Evolutionary conservation across 805 yeast species (phyloP).

Genomic region (Ogataea neopini): DNA sequence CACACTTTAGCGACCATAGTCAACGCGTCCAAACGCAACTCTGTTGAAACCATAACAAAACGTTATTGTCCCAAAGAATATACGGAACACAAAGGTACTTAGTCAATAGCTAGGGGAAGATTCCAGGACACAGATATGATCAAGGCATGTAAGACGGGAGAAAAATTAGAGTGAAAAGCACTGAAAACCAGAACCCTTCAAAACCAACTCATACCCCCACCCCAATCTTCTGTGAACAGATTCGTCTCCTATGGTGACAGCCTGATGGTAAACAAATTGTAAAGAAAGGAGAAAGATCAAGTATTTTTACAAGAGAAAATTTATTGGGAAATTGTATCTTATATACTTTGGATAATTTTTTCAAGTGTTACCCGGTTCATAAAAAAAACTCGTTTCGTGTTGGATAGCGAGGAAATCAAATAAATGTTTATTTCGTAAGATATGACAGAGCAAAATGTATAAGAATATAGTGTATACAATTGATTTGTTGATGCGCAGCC

Average conservation of each 20-base stretch:
- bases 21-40: not conserved
- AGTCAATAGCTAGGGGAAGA: not conserved
- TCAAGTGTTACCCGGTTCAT: slow-evolving; percentile 9
- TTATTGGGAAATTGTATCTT: not conserved
- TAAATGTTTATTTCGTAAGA: slow-evolving; percentile 15
- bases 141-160: slow-evolving; percentile 7
- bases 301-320: not conserved
- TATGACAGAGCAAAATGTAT: too few relatives aligned
- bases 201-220: slow-evolving; percentile 1
- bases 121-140: not conserved
- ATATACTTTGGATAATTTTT: not conserved
- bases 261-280: slow-evolving; percentile 12
- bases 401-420: slow-evolving; percentile 21
- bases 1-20: slow-evolving; percentile 4
- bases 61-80: not conserved
- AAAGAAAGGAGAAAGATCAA: slow-evolving; percentile 8
- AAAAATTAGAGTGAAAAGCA: not conserved
- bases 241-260: slow-evolving; percentile 3
- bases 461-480: too few relatives aligned
- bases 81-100: slow-evolving; percentile 4
- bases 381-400: not conserved
- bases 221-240: not conserved
- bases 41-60: slow-evolving; percentile 1
- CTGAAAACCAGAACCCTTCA: slow-evolving; percentile 1
- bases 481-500: not conserved